These are phyloP conservation scores for Phytopythium aichiense DNA, from an alignment of 352 stramenopile genomes.

Conservation along the genomic window DNA sequence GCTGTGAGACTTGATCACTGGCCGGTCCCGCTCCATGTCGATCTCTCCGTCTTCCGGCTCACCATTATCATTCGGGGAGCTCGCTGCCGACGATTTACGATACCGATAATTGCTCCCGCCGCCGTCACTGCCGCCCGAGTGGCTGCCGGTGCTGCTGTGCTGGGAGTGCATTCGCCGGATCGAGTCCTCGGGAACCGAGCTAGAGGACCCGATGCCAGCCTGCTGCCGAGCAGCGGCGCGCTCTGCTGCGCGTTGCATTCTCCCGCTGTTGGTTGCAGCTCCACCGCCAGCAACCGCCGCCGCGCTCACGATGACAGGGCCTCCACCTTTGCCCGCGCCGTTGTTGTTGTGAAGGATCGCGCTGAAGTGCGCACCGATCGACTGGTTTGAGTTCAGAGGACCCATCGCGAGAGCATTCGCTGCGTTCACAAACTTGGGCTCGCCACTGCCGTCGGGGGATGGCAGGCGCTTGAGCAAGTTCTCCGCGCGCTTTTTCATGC, in stretches of 20 bases:
- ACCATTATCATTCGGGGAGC: slow-evolving; percentile 21
- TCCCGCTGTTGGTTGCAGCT: slow-evolving; percentile 12
- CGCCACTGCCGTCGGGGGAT: slow-evolving; percentile 45
- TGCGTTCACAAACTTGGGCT: slow-evolving; percentile 58
- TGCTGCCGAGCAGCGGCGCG: slow-evolving; percentile 46
- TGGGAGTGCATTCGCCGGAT: slow-evolving; percentile 33
- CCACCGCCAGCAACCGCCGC: slow-evolving; percentile 23
- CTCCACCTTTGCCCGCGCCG: slow-evolving; percentile 3
- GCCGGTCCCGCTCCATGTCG: slow-evolving; percentile 14
- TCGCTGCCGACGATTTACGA: slow-evolving; percentile 28
- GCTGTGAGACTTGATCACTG: slow-evolving; percentile 8
- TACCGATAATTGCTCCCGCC: slow-evolving; percentile 7
- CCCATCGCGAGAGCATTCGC: slow-evolving; percentile 34
- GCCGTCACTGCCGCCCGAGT: slow-evolving; percentile 14
- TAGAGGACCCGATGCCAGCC: slow-evolving; percentile 18
- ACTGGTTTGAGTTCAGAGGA: slow-evolving; percentile 41
- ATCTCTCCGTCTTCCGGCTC: slow-evolving; percentile 59
- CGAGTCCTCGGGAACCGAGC: slow-evolving; percentile 27
- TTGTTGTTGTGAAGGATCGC: slow-evolving; percentile 67
- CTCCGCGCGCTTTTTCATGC: slow-evolving; percentile 80
- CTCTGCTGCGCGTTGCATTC: slow-evolving; percentile 66
- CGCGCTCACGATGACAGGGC: slow-evolving; percentile 5
- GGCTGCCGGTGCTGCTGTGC: slow-evolving; percentile 11
- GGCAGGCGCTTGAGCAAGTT: slow-evolving; percentile 77
- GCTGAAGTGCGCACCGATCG: slow-evolving; percentile 64